phyloP scores from a whole-genome alignment of 306 rosid species.

The Quercus mongolica region DNA sequence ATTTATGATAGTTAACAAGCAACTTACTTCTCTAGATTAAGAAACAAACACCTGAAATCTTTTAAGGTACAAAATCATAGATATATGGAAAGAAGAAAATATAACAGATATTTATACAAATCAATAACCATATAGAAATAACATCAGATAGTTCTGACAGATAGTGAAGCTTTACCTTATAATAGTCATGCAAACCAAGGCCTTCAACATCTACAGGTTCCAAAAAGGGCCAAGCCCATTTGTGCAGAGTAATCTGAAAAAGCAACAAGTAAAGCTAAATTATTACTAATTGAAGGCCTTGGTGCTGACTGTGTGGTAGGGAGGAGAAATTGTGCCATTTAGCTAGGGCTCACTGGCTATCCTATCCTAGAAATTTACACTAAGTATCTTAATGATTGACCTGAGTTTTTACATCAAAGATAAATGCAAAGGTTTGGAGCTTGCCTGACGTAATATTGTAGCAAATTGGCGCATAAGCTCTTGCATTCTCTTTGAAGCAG shows the following conservation, averaged over 20 bases:
- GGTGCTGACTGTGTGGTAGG: no score
- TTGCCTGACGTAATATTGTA: conserved; percentile 64
- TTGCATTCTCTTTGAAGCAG: conserved; percentile 58
- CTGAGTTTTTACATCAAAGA: background rate
- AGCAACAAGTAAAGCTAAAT: conserved; percentile 1
- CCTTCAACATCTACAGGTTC: conserved; percentile 89
- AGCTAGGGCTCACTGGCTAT: background rate
- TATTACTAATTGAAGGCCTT: background rate
- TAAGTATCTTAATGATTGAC: background rate
- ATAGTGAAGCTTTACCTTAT: conserved; percentile 44
- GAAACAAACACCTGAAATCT: background rate
- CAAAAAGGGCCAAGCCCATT: conserved; percentile 74
- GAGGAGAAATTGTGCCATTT: no score
- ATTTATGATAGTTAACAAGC: background rate
- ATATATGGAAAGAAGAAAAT: background rate
- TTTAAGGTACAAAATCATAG: background rate
- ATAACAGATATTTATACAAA: background rate
- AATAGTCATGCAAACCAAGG: conserved; percentile 71
- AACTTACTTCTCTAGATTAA: background rate
- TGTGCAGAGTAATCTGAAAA: conserved; percentile 66
- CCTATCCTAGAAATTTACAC: background rate
- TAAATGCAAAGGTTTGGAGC: background rate
- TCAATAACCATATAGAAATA: background rate
- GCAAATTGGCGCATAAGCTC: conserved; percentile 67
- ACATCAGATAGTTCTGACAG: background rate